Conservation (phyloP, 805 yeast genomes). For the Priceomyces haplophilus region DNA sequence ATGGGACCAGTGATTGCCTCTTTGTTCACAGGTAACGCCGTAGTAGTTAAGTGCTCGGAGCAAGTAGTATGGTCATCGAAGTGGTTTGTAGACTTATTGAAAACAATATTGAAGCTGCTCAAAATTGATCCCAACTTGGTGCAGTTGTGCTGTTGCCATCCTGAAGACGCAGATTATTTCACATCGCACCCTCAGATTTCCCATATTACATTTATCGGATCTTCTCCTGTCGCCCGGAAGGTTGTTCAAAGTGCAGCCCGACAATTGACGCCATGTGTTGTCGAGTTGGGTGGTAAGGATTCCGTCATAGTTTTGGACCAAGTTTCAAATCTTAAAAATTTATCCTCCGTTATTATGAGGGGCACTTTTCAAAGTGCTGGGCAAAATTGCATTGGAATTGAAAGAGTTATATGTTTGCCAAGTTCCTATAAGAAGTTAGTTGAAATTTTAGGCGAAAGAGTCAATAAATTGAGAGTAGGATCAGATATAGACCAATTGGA, state of each 20-base stretch:
- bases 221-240: slow-evolving; percentile 89
- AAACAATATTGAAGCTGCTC: slow-evolving; percentile 66
- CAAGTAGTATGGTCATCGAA: slow-evolving; percentile 93
- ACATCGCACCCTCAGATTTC: slow-evolving; percentile 78
- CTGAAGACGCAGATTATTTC: slow-evolving; percentile 81
- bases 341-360: slow-evolving; percentile 74
- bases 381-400: slow-evolving; percentile 97
- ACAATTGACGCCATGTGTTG: slow-evolving; percentile 90
- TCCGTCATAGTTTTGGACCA: slow-evolving; percentile 86
- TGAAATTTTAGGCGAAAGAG: slow-evolving; percentile 52
- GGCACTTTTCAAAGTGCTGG: slow-evolving; percentile 98
- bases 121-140: slow-evolving; percentile 79
- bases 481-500: slow-evolving; percentile 89
- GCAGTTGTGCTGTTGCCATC: slow-evolving; percentile 85
- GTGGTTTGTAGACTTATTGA: slow-evolving; percentile 70
- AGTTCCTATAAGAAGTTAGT: slow-evolving; percentile 63
- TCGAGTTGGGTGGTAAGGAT: slow-evolving; percentile 96
- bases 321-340: slow-evolving; percentile 53
- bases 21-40: slow-evolving; percentile 86
- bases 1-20: slow-evolving; percentile 91
- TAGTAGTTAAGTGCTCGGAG: slow-evolving; percentile 91
- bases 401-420: slow-evolving; percentile 82
- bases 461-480: slow-evolving; percentile 69
- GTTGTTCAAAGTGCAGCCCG: slow-evolving; percentile 81
- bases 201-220: slow-evolving; percentile 94